phyloP scores from a whole-genome alignment of 2,329 filamentous ascomycete genomes.

The Scedosporium apiospermum region DNA sequence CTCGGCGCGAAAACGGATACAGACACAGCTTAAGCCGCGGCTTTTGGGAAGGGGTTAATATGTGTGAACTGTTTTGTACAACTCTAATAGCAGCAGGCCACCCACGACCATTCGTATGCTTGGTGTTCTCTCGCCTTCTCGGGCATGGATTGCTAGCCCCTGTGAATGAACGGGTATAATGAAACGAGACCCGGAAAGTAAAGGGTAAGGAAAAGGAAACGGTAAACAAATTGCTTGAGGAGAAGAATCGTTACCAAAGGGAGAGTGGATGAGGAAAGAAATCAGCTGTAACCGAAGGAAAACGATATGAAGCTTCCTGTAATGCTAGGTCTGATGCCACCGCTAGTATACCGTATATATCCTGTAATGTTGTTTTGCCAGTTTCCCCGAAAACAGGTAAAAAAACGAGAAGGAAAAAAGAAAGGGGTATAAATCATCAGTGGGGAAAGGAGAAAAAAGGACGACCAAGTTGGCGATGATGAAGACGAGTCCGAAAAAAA shows the following conservation, averaged over 20 bases:
- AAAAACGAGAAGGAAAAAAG: background rate
- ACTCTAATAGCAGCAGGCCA: background rate
- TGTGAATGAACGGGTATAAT: no score
- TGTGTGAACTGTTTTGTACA: background rate
- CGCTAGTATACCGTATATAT: no score
- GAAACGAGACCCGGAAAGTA: no score
- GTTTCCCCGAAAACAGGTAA: background rate
- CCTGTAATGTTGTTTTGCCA: background rate
- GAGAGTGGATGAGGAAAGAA: no score
- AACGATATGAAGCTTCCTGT: background rate
- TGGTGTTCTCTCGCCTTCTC: background rate
- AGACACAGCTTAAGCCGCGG: background rate
- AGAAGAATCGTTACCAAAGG: no score
- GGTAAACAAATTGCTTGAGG: no score
- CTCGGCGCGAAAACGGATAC: background rate
- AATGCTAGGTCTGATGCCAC: background rate
- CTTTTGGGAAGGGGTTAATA: background rate
- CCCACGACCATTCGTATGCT: background rate
- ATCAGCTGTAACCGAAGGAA: no score
- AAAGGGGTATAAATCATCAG: background rate
- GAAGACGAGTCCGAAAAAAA: conserved; percentile 1
- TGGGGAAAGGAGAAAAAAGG: background rate
- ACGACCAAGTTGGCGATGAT: background rate
- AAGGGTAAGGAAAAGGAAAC: no score
- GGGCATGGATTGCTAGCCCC: no score